Evolutionary conservation across 2,329 filamentous ascomycete genomes (phyloP), one percentile per base, ranked within the genome.

Genomic region (Thelonectria discophora): DNA sequence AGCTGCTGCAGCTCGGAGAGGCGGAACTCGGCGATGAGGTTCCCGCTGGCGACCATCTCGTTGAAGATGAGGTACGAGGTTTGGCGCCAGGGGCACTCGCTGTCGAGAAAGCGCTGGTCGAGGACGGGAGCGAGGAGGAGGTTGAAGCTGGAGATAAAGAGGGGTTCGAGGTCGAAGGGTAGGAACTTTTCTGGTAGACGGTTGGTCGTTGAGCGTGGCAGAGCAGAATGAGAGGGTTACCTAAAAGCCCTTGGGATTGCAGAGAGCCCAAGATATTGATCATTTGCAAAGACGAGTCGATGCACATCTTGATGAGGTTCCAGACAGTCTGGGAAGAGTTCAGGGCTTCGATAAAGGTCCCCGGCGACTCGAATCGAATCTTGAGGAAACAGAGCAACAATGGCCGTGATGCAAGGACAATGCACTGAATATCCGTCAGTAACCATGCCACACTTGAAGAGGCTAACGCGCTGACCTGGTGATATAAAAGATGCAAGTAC

Each of bases 1-100:
- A 84, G 70, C 48, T 81, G 80, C 34, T 80, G 76, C 1, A 85
- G 71, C 60, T 85, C 83, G 1, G 74, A 74, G 45, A 78, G 75
- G 11, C 79, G 76, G 39, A 80, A 80, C 6, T 73, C 73, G 0
- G 82, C 82, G 10, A 84, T 77, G 1, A 77, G 71, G 47, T 83
- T 84, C 0, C 82, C 81, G 34, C 76, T 76, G 1, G 74, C 72
- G 8, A 79, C 73, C 73, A 85, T 83, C 12, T 81, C 81, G 24
- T 82, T 79, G 4, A 84, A 75, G 6, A 84, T 76, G 0, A 65
- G 55, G 40, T 80, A 79, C 0, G 79, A 76, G 39, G 78, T 80
- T 2, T 79, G 75, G 0, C 81, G 65, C 74, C 79, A 83, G 0
- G 65, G 55, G 0, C 67, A 63, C 2, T 74, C 73, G 45, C 75